Conservation (phyloP, 345 rosid genomes). For the Laguncularia racemosa region DNA sequence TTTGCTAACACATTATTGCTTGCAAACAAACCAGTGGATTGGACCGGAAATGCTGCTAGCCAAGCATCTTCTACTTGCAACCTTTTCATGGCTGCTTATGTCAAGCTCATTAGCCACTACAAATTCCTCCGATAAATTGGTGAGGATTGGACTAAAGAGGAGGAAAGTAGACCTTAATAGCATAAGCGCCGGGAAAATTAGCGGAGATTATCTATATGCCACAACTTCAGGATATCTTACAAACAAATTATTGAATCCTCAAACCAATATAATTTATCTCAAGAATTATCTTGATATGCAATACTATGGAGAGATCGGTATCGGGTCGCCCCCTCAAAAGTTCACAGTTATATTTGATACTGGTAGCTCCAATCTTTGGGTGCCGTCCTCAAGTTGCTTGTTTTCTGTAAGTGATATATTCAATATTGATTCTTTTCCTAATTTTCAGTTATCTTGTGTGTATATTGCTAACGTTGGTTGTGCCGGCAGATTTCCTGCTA, state of each 20-base stretch:
- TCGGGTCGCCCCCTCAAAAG: conserved; percentile 54
- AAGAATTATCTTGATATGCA: conserved; percentile 49
- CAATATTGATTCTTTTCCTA: neutral
- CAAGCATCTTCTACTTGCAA: conserved; percentile 21
- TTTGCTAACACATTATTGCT: neutral
- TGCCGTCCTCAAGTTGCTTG: conserved; percentile 56
- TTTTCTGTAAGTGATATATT: conserved; percentile 32
- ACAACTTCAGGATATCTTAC: neutral
- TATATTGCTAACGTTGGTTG: neutral
- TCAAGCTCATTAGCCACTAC: conserved; percentile 11
- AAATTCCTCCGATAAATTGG: conserved; percentile 22
- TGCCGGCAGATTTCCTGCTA: conserved; percentile 49
- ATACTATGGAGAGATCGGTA: conserved; percentile 59
- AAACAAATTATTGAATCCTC: conserved; percentile 2
- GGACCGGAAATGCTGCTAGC: neutral
- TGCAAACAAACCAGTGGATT: neutral
- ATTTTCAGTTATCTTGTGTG: too few species aligned
- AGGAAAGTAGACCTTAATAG: conserved; percentile 25
- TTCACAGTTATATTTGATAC: conserved; percentile 54
- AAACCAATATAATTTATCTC: conserved; percentile 28
- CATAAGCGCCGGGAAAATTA: conserved; percentile 24
- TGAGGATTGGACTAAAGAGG: conserved; percentile 40
- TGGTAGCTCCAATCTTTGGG: conserved; percentile 58
- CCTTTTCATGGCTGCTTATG: conserved; percentile 20
- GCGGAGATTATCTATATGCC: neutral